Evolutionary conservation across 176 grass and related monocot species (phyloP), one percentile per base, ranked within the genome.

Genomic region (Raddia guianensis): DNA sequence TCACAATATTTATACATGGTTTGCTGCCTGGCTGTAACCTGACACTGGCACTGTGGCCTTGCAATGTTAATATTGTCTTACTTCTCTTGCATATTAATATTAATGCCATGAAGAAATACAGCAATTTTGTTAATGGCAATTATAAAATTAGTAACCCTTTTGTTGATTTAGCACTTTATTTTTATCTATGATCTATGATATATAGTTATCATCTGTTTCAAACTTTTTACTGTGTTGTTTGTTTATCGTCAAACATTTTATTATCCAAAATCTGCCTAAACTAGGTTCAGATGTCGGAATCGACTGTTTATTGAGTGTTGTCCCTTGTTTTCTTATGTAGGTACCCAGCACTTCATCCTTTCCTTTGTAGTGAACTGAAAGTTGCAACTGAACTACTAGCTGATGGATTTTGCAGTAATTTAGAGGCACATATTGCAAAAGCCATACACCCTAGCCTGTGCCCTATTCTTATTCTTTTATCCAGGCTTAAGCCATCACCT

Each of bases 381-480:
- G 84, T 92, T 55, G 90, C 92, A 51, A 98, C 90, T n/a, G 86
- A 87, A 70, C 79, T 86, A 64, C 79, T 98, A 73, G 83, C 21
- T 69, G 69, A 76, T 87, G 90, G 79, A 64, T 63, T 77, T 84
- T 84, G 84, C 9, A 72, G 72, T 53, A 73, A 89, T 78, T 75
- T 85, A 68, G 86, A 95, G 76, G 87, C 86, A 37, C 89, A 86
- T 77, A 91, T 91, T 80, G 86, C 79, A 78, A 98, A 95, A 89
- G 90, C 75, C 32, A 89, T 98, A 91, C 95, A 95, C 74, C 95
- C 95, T 87, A 98, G 92, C 70, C 58, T 98, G 62, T 98, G 95
- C 27, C 95, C 95, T 8, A 93, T 98, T 87, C 92, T 98, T 87
- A 98, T 98, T 83, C 88, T 98, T 79, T 76, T 98, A 76, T 93